Conservation (phyloP, 805 yeast genomes). For the Wickerhamiella vanderwaltii region DNA sequence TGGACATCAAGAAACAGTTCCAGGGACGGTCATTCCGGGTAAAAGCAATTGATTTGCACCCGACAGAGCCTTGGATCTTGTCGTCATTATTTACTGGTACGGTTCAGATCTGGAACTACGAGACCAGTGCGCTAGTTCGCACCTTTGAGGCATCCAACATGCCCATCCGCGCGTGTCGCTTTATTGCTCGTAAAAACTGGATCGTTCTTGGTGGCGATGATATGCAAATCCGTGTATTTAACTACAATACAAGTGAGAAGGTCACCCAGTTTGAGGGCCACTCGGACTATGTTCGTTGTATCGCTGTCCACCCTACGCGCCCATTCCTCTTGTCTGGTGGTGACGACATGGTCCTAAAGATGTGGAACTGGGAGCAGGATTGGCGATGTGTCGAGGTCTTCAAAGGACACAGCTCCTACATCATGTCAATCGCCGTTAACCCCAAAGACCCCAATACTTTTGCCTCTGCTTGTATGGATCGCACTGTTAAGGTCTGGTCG, state of each 20-base stretch:
- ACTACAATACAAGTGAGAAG: conserved; percentile 91
- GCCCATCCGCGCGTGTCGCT: conserved; percentile 92
- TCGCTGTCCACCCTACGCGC: conserved; percentile 89
- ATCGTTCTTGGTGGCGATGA: conserved; percentile 93
- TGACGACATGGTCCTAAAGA: conserved; percentile 81
- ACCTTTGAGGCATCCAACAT: conserved; percentile 89
- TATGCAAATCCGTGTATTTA: conserved; percentile 84
- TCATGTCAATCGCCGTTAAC: conserved; percentile 88
- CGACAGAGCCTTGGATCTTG: conserved; percentile 92
- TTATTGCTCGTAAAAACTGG: conserved; percentile 95
- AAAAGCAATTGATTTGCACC: conserved; percentile 96
- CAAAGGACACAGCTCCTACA: conserved; percentile 93
- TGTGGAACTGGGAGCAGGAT: conserved; percentile 95
- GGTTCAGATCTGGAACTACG: conserved; percentile 90
- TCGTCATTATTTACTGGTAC: conserved; percentile 84
- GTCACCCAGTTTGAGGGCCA: conserved; percentile 94
- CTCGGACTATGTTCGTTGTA: conserved; percentile 87
- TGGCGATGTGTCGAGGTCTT: conserved; percentile 86
- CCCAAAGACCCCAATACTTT: conserved; percentile 96
- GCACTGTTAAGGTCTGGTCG: conserved; percentile 95
- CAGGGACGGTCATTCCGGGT: conserved; percentile 91
- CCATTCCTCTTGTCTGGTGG: conserved; percentile 80
- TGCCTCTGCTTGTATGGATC: conserved; percentile 93
- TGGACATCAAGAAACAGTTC: conserved; percentile 48
- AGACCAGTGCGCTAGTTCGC: conserved; percentile 71